Conservation (phyloP, 1,284 basidiomycete species). For the Papiliotrema fonsecae region DNA sequence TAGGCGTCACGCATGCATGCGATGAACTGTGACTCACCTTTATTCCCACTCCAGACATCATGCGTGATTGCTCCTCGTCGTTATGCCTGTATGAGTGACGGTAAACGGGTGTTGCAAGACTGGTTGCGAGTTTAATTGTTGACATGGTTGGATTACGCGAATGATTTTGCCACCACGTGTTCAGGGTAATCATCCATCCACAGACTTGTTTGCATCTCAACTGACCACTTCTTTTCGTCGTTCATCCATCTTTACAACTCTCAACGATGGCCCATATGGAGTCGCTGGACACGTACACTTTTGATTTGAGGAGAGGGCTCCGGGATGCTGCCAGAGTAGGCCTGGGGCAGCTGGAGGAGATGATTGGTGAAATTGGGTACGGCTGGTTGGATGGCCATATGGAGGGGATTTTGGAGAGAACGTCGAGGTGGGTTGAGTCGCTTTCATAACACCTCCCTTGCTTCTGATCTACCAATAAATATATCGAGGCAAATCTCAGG, state of each 20-base stretch:
- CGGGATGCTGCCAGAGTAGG: slow-evolving; percentile 26
- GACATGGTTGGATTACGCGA: neutral
- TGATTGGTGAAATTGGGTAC: slow-evolving; percentile 39
- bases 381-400: slow-evolving; percentile 46
- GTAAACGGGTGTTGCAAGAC: neutral
- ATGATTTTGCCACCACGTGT: neutral
- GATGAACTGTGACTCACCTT: slow-evolving; percentile 20
- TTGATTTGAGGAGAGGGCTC: slow-evolving; percentile 30
- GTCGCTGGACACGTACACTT: slow-evolving; percentile 29
- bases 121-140: neutral
- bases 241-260: neutral
- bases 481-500: neutral
- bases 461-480: neutral
- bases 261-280: slow-evolving; percentile 8
- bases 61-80: neutral
- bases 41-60: slow-evolving; percentile 28
- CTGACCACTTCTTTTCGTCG: neutral
- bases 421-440: slow-evolving; percentile 4
- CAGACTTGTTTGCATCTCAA: slow-evolving; percentile 1
- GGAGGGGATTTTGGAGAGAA: slow-evolving; percentile 29
- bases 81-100: neutral
- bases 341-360: slow-evolving; percentile 33
- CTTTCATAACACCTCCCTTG: neutral
- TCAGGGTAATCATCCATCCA: neutral
- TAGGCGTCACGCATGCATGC: neutral